Evolutionary conservation across 306 rosid species (phyloP), one percentile per base, ranked within the genome.

Genomic region (Pyrus pyrifolia): DNA sequence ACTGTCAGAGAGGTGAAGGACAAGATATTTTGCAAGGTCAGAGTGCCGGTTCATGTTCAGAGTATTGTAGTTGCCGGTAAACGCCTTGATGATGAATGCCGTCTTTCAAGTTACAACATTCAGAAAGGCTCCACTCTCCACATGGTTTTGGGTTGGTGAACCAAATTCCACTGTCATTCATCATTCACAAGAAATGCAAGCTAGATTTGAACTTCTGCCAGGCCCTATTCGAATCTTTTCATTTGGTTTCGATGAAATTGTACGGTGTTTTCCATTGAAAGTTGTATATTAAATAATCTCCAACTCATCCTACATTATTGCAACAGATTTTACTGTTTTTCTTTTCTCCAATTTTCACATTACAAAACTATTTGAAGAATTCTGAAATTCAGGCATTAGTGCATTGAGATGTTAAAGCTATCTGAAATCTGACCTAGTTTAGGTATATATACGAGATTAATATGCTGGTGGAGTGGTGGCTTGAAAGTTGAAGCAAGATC

Each of bases 51-150:
- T 57, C 5, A 4, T 27, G 38, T 18, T 64, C 68, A 40, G 78
- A 79, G 82, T 55, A 67, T 73, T 8, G 31, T 45, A 13, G 67
- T 38, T 66, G 29, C 69, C 3, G 77, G 77, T 27, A 78, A 72
- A 33, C 18, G 33, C 25, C 82, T 78, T n/a, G 17, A 51, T 22
- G 81, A 71, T 25, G 18, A 53, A 9, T 35, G 42, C 69, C 6
- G 30, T 57, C 66, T 73, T 25, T 68, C 68, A 44, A 42, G 44
- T 45, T 79, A 67, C 67, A 67, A 67, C 70, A 77, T 77, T 30
- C 61, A 71, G 63, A 81, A 70, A 70, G 68, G 71, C 62, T 84
- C 84, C 65, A 84, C 87, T 68, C 77, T 84, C 46, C 82, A 57
- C 19, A 64, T 62, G 77, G 62, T 77, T 35, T 17, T 77, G 71